Evolutionary conservation across 768 basidiomycete genomes (phyloP), one percentile per base, ranked within the genome.

Genomic region (Tylopilus cervinicoccineus): DNA sequence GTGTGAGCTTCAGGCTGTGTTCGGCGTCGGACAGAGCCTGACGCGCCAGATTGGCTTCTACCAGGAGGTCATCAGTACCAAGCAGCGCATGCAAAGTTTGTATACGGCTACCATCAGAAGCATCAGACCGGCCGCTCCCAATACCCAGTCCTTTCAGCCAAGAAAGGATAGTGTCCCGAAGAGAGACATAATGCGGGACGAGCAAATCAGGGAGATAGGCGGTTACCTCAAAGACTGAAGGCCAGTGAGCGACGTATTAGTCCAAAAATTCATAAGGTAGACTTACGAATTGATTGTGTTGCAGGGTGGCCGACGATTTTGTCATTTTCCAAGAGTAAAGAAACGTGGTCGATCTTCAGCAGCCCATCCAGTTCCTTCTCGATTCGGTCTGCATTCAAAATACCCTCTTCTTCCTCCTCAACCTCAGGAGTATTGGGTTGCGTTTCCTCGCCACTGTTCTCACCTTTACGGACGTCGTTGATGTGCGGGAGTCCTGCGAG

Each of bases 121-220:
- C 60, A 47, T 72, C 71, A 8, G 67, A 61, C 17, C 57, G 54
- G 2, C 62, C 63, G 43, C 66, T 70, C 13, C 83, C 63, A 41
- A 93, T 65, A 6, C 88, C 90, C 16, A 93, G 52, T 4, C 69
- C 73, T 48, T 76, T 70, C 49, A 97, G 69, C 77, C 78, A 81
- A 5, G 79, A 77, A 33, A 86, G 58, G 5, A 92, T 45, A 0
- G 70, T 64, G 39, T 83, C 77, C 29, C 83, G 83, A 56, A 87
- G 64, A 20, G 75, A 72, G 50, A 92, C 81, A 67, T 86, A 97
- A 33, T 77, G 73, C 0, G 89, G 87, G 32, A 88, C 61, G 16
- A 92, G 55, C 8, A 80, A 73, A 47, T 95, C 93, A 2, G 95
- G 95, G 33, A 98, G 74, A 69, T 97, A 97, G 16, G 86, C 76